A percentile compares a stretch with the other conserved stretches of the same genome.
Conservation (phyloP, 139 green algal genomes). For the Chlamydomonas schloesseri region DNA sequence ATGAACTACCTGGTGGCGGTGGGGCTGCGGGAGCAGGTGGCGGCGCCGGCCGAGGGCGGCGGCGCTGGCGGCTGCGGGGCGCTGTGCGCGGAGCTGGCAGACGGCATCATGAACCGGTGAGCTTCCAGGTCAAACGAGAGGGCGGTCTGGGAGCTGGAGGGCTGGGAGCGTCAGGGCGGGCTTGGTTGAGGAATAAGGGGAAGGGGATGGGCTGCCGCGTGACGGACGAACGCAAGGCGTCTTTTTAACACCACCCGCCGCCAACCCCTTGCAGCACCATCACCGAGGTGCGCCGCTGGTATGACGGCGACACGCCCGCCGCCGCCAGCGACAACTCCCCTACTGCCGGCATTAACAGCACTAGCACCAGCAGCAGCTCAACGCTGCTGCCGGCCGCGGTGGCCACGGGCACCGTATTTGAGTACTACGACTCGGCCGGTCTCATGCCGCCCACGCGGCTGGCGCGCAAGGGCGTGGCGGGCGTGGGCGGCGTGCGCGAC, state of each 20-base stretch:
- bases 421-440: slow-evolving; percentile 31
- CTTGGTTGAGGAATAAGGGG: background rate
- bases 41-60: too few relatives aligned
- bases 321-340: background rate
- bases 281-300: background rate
- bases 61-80: background rate
- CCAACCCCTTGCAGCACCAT: background rate
- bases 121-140: too few relatives aligned
- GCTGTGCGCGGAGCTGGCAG: background rate
- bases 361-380: too few relatives aligned
- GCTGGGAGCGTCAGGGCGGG: too few relatives aligned
- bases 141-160: background rate
- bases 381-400: background rate
- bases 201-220: background rate
- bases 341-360: too few relatives aligned
- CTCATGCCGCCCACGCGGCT: background rate
- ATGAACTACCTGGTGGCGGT: slow-evolving; percentile 29
- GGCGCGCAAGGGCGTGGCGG: background rate
- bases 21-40: slow-evolving; percentile 17
- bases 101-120: slow-evolving; percentile 1
- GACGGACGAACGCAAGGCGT: too few relatives aligned
- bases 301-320: background rate
- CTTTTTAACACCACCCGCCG: too few relatives aligned
- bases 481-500: slow-evolving; percentile 15
- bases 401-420: slow-evolving; percentile 19